A percentile compares a stretch with the other conserved stretches of the same genome.
Evolutionary conservation across 495 filamentous ascomycete species (phyloP).

Genomic region (Apiosordaria backusii): DNA sequence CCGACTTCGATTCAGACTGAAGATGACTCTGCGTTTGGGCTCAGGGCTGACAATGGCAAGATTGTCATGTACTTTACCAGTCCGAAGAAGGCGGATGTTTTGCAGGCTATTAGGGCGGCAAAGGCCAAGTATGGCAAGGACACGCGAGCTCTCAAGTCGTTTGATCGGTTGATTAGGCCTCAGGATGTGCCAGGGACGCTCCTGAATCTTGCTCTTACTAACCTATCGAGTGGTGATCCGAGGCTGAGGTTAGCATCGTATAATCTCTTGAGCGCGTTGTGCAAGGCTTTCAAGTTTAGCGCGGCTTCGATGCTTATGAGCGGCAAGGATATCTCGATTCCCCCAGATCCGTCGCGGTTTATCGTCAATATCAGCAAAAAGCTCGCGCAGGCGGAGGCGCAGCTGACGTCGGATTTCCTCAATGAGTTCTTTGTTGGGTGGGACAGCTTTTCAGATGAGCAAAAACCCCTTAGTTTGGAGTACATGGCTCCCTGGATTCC

Average conservation of each 20-base stretch:
- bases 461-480: slow-evolving; percentile 58
- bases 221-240: slow-evolving; percentile 56
- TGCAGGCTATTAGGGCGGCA: slow-evolving; percentile 56
- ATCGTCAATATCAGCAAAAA: slow-evolving; percentile 60
- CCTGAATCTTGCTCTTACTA: slow-evolving; percentile 61
- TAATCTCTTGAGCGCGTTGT: slow-evolving; percentile 59
- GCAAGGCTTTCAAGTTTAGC: slow-evolving; percentile 61
- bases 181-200: slow-evolving; percentile 67
- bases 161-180: slow-evolving; percentile 58
- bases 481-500: slow-evolving; percentile 67
- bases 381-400: slow-evolving; percentile 57
- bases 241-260: slow-evolving; percentile 58
- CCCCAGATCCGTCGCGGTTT: slow-evolving; percentile 58
- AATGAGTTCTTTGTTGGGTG: slow-evolving; percentile 67
- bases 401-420: slow-evolving; percentile 62
- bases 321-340: slow-evolving; percentile 56
- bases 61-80: slow-evolving; percentile 66
- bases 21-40: slow-evolving; percentile 63
- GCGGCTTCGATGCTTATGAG: slow-evolving; percentile 56
- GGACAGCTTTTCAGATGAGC: slow-evolving; percentile 60
- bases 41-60: slow-evolving; percentile 63
- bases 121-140: slow-evolving; percentile 61
- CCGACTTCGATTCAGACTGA: slow-evolving; percentile 58
- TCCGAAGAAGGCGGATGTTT: slow-evolving; percentile 55
- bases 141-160: slow-evolving; percentile 50